These are phyloP conservation scores for Dacryopinax primogenitus DNA, from an alignment of 768 basidiomycete genomes.

Conservation along the genomic window DNA sequence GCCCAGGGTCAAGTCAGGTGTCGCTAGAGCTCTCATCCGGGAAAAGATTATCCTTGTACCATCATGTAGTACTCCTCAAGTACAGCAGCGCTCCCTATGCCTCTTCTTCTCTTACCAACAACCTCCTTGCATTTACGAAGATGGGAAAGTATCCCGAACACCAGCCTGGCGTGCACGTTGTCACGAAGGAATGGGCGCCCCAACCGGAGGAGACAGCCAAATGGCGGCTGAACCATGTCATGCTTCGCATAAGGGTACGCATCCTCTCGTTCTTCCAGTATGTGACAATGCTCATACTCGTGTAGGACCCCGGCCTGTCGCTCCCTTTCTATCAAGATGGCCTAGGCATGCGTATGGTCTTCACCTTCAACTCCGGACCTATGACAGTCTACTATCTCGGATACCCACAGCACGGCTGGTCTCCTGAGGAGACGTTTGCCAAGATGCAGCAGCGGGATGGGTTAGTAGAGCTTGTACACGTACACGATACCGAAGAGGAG, in stretches of 20 bases:
- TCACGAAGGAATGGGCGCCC: not conserved
- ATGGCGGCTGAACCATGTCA: constrained; percentile 1
- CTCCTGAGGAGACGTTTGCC: not conserved
- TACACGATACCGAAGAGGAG: not conserved
- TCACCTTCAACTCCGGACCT: constrained; percentile 3
- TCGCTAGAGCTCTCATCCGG: not conserved
- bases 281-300: not conserved
- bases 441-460: not conserved
- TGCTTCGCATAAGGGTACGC: not conserved
- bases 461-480: not conserved
- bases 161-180: not conserved
- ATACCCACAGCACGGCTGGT: not conserved
- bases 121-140: not conserved
- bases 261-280: not conserved
- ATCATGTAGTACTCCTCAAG: not conserved
- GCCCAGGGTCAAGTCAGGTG: not conserved
- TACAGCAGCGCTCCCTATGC: not conserved
- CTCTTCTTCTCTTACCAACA: not conserved
- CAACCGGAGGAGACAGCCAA: not conserved
- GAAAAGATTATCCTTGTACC: not conserved
- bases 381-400: constrained; percentile 3
- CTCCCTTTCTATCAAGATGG: not conserved
- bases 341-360: not conserved
- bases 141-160: not conserved
- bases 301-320: not conserved